Conservation (phyloP, 768 basidiomycete genomes). For the Mycena rebaudengoi region DNA sequence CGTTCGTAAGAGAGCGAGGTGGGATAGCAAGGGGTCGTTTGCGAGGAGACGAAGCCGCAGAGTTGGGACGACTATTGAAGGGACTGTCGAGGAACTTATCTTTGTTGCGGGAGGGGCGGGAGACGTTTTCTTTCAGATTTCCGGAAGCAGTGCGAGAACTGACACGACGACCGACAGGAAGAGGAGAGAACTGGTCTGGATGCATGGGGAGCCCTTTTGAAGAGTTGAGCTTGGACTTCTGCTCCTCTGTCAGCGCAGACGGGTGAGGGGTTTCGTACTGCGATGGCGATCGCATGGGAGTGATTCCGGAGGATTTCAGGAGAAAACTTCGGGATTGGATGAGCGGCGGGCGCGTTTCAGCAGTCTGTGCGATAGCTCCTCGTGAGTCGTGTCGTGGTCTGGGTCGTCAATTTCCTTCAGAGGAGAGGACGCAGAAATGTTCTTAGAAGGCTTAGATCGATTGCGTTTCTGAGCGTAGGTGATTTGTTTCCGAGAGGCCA, state of each 20-base stretch:
- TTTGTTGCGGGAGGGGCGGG: conserved; percentile 9
- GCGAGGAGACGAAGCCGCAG: conserved; percentile 47
- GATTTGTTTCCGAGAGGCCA: conserved; percentile 18
- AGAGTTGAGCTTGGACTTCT: conserved; percentile 33
- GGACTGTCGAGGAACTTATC: conserved; percentile 49
- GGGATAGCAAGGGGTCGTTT: conserved; percentile 23
- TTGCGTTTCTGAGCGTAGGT: conserved; percentile 41
- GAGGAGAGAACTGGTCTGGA: conserved; percentile 51
- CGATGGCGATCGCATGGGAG: conserved; percentile 22
- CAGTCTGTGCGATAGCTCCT: conserved; percentile 55
- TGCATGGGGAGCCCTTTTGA: conserved; percentile 29
- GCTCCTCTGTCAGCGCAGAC: conserved; percentile 36
- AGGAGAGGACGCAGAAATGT: conserved; percentile 28
- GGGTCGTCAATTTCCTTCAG: conserved; percentile 16
- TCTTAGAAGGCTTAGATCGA: conserved; percentile 20
- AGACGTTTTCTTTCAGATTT: conserved; percentile 30
- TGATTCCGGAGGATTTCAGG: conserved; percentile 35
- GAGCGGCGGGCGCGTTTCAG: conserved; percentile 57
- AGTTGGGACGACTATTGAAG: conserved; percentile 54
- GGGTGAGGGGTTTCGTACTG: conserved; percentile 33
- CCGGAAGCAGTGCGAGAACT: conserved; percentile 43
- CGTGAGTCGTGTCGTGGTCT: conserved; percentile 42
- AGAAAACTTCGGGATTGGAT: conserved; percentile 34
- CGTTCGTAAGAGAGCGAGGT: neutral
- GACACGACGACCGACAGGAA: conserved; percentile 45